These are phyloP conservation scores for Vicia sativa DNA, from an alignment of 306 rosid species.

Conservation along the genomic window DNA sequence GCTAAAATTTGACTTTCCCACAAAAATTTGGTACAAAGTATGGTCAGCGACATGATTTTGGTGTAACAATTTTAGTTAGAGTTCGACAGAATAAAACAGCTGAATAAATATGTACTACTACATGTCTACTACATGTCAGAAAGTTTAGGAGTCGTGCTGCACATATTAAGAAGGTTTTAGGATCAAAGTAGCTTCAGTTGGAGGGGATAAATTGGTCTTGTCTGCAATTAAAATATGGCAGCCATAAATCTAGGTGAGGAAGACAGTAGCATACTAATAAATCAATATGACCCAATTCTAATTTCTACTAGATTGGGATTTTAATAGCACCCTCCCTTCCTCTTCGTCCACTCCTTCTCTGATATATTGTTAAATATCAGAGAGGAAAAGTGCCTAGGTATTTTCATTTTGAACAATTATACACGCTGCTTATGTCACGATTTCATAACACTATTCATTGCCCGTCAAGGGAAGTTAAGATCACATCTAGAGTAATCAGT, in stretches of 20 bases:
- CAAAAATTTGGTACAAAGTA: not conserved
- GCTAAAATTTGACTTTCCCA: not conserved
- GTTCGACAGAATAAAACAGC: slow-evolving; percentile 1
- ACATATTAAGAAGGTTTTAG: slow-evolving; percentile 20
- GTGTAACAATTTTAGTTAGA: not conserved
- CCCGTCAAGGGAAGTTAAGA: slow-evolving; percentile 27
- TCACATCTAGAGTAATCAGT: slow-evolving; percentile 19
- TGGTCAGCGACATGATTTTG: not conserved
- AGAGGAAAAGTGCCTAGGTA: not conserved
- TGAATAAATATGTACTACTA: not conserved
- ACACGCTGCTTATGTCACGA: not conserved
- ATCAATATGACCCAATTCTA: slow-evolving; percentile 8
- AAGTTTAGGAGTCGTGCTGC: not conserved
- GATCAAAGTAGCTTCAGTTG: slow-evolving; percentile 20
- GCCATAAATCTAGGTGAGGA: not conserved
- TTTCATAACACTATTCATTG: slow-evolving; percentile 11
- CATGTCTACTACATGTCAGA: not conserved
- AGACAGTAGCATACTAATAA: not conserved
- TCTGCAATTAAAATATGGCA: not conserved
- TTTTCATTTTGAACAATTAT: not conserved
- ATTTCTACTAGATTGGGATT: slow-evolving; percentile 3
- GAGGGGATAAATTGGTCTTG: slow-evolving; percentile 8
- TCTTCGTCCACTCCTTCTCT: slow-evolving; percentile 6
- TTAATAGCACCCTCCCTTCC: not conserved
- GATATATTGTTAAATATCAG: slow-evolving; percentile 1